Evolutionary conservation across 352 stramenopile species (phyloP).

Genomic region (Globisporangium iwayamae): DNA sequence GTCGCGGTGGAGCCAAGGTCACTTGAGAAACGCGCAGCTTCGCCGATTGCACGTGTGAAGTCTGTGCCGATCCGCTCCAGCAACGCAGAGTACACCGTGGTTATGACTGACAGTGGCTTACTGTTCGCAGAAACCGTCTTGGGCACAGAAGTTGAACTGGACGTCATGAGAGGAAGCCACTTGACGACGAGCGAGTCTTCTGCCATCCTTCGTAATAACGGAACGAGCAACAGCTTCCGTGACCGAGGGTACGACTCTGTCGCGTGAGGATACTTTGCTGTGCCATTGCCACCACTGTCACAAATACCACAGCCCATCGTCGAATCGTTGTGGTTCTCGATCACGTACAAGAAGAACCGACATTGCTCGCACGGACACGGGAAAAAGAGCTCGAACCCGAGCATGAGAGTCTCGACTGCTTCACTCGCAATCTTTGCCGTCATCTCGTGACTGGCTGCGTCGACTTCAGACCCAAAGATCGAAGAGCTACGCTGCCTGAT

Average conservation of each 20-base stretch:
- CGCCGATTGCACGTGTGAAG: constrained; percentile 12
- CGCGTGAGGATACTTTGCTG: not conserved
- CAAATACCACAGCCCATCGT: not conserved
- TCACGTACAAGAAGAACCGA: constrained; percentile 48
- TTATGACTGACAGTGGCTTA: not conserved
- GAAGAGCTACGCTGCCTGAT: constrained; percentile 17
- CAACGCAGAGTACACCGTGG: constrained; percentile 13
- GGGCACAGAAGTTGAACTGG: not conserved
- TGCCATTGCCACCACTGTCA: not conserved
- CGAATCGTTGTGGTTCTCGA: constrained; percentile 12
- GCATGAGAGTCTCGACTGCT: constrained; percentile 60
- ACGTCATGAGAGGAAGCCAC: constrained; percentile 25
- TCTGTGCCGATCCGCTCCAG: constrained; percentile 8
- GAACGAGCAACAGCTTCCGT: constrained; percentile 39
- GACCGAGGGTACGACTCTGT: constrained; percentile 22
- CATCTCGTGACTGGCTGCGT: constrained; percentile 16
- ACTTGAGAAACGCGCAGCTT: not conserved
- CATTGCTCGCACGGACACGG: constrained; percentile 66
- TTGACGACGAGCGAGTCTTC: constrained; percentile 57
- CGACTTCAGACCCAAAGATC: constrained; percentile 6
- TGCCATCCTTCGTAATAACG: constrained; percentile 59
- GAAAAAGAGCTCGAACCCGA: constrained; percentile 88
- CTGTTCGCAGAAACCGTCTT: not conserved
- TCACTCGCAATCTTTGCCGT: constrained; percentile 29
- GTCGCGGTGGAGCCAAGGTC: not conserved